Percentiles rank a stretch among this genome's conserved stretches.
phyloP scores from a whole-genome alignment of 73 alveolate genomes.

The Diophrys appendiculata region DNA sequence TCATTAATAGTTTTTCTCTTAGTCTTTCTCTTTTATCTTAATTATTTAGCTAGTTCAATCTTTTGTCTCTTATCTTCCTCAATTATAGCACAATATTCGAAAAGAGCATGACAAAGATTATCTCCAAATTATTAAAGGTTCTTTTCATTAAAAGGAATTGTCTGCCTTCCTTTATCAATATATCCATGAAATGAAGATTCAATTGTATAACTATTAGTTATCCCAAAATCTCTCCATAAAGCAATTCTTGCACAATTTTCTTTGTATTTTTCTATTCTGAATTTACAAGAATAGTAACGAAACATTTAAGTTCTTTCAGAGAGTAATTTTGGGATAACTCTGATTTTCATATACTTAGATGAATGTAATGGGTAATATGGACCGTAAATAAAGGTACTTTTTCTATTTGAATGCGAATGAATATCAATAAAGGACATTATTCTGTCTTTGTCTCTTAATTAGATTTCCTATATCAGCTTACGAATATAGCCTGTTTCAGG shows the following conservation, averaged over 20 bases:
- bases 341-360: conserved; percentile 45
- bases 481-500: conserved; percentile 19
- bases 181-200: conserved; percentile 52
- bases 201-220: conserved; percentile 55
- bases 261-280: conserved; percentile 56
- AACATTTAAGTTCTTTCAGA: conserved; percentile 62
- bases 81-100: conserved; percentile 41
- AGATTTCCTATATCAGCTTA: not conserved
- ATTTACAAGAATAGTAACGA: conserved; percentile 64
- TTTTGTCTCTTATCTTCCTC: conserved; percentile 45
- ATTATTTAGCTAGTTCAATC: conserved; percentile 23
- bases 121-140: conserved; percentile 52
- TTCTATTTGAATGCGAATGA: conserved; percentile 65
- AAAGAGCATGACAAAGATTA: conserved; percentile 33
- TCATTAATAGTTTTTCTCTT: conserved; percentile 13
- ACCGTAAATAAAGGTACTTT: conserved; percentile 62
- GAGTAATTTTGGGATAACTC: conserved; percentile 61
- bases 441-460: conserved; percentile 13
- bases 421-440: conserved; percentile 57
- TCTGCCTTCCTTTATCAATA: conserved; percentile 5
- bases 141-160: conserved; percentile 33
- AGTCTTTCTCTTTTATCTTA: conserved; percentile 4
- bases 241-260: conserved; percentile 68
- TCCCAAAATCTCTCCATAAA: conserved; percentile 57
- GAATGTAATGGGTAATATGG: conserved; percentile 69